Evolutionary conservation across 108 stramenopile genomes (phyloP).

Genomic region (Pseudonitzschia multiseries): DNA sequence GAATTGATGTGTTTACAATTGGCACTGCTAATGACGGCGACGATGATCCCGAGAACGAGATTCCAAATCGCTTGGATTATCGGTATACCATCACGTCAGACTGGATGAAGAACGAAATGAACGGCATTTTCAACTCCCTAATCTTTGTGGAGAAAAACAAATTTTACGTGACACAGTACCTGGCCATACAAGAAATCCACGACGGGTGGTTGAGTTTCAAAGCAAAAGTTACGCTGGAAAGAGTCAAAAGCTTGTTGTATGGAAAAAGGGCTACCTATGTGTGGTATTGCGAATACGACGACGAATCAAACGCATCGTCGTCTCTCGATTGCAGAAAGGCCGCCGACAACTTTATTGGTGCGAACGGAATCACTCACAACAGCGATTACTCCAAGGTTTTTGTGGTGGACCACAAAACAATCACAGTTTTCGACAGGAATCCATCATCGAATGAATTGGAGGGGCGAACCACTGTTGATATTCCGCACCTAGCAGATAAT

Average conservation of each 20-base stretch:
- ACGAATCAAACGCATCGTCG: neutral
- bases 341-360: neutral
- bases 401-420: constrained; percentile 54
- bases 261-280: neutral
- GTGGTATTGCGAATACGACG: constrained; percentile 14
- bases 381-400: constrained; percentile 31
- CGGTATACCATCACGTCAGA: constrained; percentile 9
- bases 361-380: constrained; percentile 16
- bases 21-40: neutral
- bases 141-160: constrained; percentile 8
- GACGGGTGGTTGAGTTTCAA: neutral
- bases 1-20: neutral
- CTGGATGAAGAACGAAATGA: constrained; percentile 15
- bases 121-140: constrained; percentile 3
- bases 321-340: constrained; percentile 4
- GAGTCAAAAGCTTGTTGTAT: neutral
- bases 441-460: neutral
- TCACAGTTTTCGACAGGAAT: constrained; percentile 30
- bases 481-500: neutral
- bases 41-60: neutral
- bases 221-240: neutral
- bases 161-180: constrained; percentile 10
- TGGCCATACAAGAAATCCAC: neutral
- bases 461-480: neutral
- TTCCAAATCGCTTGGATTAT: neutral